phyloP scores from a whole-genome alignment of 2,329 filamentous ascomycete genomes.

The Grosmannia serpens region DNA sequence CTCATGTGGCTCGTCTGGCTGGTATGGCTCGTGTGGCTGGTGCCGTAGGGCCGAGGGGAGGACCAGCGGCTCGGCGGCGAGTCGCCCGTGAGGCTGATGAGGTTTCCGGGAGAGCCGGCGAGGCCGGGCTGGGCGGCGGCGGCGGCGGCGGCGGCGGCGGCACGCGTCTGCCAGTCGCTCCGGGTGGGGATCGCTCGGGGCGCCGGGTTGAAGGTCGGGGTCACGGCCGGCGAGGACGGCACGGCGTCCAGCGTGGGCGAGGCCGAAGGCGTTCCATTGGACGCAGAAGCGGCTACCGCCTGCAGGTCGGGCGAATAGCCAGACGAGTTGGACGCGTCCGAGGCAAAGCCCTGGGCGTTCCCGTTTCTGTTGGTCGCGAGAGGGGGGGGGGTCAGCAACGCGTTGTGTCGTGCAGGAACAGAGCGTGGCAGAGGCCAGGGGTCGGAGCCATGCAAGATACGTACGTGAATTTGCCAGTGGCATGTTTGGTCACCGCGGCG shows the following conservation, averaged over 20 bases:
- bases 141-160: conserved; percentile 13
- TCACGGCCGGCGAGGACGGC: conserved; percentile 29
- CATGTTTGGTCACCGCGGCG: conserved; percentile 41
- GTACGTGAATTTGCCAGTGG: conserved; percentile 39
- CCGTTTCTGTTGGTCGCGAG: conserved; percentile 17
- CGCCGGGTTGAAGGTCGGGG: conserved; percentile 30
- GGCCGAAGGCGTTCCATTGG: conserved; percentile 29
- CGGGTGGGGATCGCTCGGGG: conserved; percentile 32
- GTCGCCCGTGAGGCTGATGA: conserved; percentile 39
- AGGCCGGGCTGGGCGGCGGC: conserved; percentile 21
- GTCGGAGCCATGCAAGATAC: conserved; percentile 17
- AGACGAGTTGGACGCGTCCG: conserved; percentile 30
- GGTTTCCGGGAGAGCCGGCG: conserved; percentile 40
- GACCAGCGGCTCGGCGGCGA: conserved; percentile 41
- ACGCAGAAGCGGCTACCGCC: conserved; percentile 24
- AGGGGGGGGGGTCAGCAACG: conserved; percentile 11
- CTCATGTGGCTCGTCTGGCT: conserved; percentile 11
- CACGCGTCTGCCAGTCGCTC: conserved; percentile 24
- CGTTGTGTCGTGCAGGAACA: too few relatives aligned
- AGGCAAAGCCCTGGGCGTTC: conserved; percentile 22
- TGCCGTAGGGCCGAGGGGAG: conserved; percentile 32
- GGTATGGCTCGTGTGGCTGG: conserved; percentile 21
- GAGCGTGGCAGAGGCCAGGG: conserved; percentile 13
- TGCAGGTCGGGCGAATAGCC: conserved; percentile 34
- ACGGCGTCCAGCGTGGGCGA: conserved; percentile 38